A percentile compares a stretch with the other conserved stretches of the same genome.
Conservation (phyloP, 2,329 filamentous ascomycete genomes). For the Cladosporium cucumerinum region DNA sequence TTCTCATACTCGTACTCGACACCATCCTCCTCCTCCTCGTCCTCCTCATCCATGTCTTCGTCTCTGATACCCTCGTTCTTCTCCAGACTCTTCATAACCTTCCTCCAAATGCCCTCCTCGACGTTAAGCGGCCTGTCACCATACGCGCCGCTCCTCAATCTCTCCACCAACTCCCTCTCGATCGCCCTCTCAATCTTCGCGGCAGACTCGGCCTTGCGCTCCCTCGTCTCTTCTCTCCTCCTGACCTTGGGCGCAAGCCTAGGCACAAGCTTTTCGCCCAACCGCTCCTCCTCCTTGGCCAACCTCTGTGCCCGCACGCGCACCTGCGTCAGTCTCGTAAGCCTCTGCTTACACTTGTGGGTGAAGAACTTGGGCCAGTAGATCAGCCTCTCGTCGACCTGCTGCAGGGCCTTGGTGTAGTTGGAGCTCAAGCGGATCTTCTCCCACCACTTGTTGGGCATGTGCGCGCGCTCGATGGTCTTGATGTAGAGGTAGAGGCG, state of each 20-base stretch:
- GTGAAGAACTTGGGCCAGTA: slow-evolving; percentile 94
- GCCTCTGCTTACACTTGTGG: slow-evolving; percentile 94
- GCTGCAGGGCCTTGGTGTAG: slow-evolving; percentile 82
- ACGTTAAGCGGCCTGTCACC: slow-evolving; percentile 93
- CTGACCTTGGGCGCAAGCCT: slow-evolving; percentile 87
- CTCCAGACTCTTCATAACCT: slow-evolving; percentile 88
- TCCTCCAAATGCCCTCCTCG: slow-evolving; percentile 94
- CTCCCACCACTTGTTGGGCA: slow-evolving; percentile 93
- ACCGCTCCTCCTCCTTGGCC: slow-evolving; percentile 80
- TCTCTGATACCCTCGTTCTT: slow-evolving; percentile 76
- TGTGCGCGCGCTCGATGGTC: slow-evolving; percentile 81
- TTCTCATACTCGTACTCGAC: slow-evolving; percentile 60
- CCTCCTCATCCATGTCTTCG: slow-evolving; percentile 81
- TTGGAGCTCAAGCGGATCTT: slow-evolving; percentile 84
- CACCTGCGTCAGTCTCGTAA: slow-evolving; percentile 89
- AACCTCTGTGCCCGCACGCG: slow-evolving; percentile 72
- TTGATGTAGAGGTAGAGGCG: slow-evolving; percentile 96
- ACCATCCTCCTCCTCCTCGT: slow-evolving; percentile 63
- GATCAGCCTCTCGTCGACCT: slow-evolving; percentile 79
- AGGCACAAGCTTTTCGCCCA: slow-evolving; percentile 84
- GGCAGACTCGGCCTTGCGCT: slow-evolving; percentile 50
- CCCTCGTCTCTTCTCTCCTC: slow-evolving; percentile 46
- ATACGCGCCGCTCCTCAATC: slow-evolving; percentile 87
- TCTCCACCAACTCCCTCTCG: slow-evolving; percentile 88
- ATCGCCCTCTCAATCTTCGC: slow-evolving; percentile 96